Percentiles rank a stretch among this genome's conserved stretches.
phyloP scores from a whole-genome alignment of 306 rosid genomes.

The Pueraria montana region DNA sequence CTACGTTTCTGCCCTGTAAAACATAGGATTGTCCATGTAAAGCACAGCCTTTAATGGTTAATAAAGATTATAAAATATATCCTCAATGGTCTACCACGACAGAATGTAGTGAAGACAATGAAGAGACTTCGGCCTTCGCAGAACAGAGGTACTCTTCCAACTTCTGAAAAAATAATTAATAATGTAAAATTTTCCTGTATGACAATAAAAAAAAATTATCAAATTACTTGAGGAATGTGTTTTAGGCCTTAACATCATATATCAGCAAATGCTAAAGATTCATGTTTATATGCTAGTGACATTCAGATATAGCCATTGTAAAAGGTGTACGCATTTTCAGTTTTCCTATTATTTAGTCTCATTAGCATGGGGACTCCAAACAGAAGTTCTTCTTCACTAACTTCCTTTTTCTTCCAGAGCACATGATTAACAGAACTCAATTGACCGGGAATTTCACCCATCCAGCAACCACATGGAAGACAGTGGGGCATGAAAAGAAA shows the following conservation, averaged over 20 bases:
- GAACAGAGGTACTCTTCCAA: constrained; percentile 74
- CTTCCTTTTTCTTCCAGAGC: background rate
- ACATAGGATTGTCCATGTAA: constrained; percentile 39
- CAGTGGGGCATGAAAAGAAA: background rate
- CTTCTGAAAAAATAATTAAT: constrained; percentile 54
- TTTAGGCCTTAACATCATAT: background rate
- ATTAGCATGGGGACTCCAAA: background rate
- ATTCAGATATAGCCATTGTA: background rate
- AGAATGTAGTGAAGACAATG: constrained; percentile 84
- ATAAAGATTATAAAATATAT: constrained; percentile 13
- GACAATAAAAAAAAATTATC: background rate
- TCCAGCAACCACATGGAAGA: background rate
- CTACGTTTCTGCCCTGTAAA: constrained; percentile 84
- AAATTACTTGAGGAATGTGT: too few relatives aligned
- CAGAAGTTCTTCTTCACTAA: background rate
- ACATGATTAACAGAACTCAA: constrained; percentile 35
- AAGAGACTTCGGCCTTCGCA: constrained; percentile 91
- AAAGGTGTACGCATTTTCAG: background rate
- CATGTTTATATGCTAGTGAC: background rate
- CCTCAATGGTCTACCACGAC: constrained; percentile 69
- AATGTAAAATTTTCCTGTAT: background rate
- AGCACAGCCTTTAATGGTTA: constrained; percentile 12
- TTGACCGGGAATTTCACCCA: background rate
- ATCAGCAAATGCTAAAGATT: background rate
- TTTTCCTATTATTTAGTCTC: background rate